Evolutionary conservation across 2,329 filamentous ascomycete species (phyloP).

Genomic region (Grosmannia clavigera): DNA sequence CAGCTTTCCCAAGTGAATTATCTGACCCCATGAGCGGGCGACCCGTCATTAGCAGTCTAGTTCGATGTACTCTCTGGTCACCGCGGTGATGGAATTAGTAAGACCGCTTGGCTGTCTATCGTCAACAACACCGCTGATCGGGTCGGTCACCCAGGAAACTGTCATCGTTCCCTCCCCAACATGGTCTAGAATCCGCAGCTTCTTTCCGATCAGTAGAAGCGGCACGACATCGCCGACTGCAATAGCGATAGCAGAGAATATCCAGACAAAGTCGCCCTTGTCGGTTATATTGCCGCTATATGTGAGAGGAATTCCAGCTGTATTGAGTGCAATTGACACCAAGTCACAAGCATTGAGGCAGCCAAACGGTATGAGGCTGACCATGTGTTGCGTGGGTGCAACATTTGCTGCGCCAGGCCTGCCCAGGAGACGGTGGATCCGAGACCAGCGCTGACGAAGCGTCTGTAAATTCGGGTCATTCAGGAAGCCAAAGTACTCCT

Average conservation of each 20-base stretch:
- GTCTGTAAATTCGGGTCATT: constrained; percentile 8
- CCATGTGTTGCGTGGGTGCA: constrained; percentile 13
- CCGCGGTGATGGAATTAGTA: constrained; percentile 5
- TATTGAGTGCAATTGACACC: constrained; percentile 17
- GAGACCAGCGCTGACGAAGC: constrained; percentile 9
- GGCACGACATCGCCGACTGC: constrained; percentile 12
- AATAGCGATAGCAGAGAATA: constrained; percentile 11
- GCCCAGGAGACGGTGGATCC: constrained; percentile 3
- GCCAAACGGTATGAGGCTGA: constrained; percentile 10
- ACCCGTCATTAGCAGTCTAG: constrained; percentile 11
- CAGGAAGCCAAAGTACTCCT: background rate
- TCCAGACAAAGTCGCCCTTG: constrained; percentile 12
- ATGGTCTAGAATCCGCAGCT: background rate
- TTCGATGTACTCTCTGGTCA: constrained; percentile 13
- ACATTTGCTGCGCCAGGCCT: background rate
- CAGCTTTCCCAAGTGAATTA: background rate
- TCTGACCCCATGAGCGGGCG: constrained; percentile 1
- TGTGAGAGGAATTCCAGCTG: constrained; percentile 11
- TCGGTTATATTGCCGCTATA: constrained; percentile 6
- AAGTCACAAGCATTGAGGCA: constrained; percentile 12
- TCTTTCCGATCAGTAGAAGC: background rate
- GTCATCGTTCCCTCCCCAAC: constrained; percentile 3
- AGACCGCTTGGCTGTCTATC: constrained; percentile 1
- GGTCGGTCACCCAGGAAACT: background rate
- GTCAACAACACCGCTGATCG: constrained; percentile 3